Evolutionary conservation across 2,329 filamentous ascomycete genomes (phyloP).

Genomic region (Ceratocystis alfenasii): DNA sequence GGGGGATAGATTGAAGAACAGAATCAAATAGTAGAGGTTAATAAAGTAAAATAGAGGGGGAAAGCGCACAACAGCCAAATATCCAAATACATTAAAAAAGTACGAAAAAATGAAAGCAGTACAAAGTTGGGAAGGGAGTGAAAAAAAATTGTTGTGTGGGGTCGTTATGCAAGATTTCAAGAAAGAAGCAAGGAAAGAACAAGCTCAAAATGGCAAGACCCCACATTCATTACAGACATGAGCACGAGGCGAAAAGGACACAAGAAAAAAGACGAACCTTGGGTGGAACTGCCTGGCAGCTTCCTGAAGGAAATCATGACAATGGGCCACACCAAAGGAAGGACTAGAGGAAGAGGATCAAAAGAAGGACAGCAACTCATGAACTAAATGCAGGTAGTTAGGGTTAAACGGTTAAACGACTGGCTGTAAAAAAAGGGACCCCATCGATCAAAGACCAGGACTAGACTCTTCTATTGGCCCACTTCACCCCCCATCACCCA

Average conservation of each 20-base stretch:
- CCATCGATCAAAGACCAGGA: too few species aligned
- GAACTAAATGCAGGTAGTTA: too few species aligned
- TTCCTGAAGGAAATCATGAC: constrained; percentile 4
- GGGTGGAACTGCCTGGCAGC: neutral
- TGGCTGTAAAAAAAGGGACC: too few species aligned
- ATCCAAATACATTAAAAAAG: neutral
- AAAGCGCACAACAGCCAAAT: neutral
- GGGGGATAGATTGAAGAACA: constrained; percentile 10
- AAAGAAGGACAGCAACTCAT: neutral
- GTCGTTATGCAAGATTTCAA: neutral
- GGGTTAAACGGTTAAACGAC: too few species aligned
- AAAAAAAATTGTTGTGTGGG: constrained; percentile 6
- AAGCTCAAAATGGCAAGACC: neutral
- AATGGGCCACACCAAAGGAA: neutral
- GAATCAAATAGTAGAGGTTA: neutral
- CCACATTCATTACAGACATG: too few species aligned
- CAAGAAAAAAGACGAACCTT: neutral
- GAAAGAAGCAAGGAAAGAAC: neutral
- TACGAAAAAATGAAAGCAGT: constrained; percentile 11
- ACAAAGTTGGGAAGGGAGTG: neutral
- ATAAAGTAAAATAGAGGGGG: neutral
- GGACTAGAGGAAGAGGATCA: neutral
- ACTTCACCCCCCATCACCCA: neutral
- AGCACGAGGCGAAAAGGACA: neutral
- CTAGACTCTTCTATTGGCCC: neutral